These are phyloP conservation scores for Colletotrichum sp. DNA, from an alignment of 2,329 filamentous ascomycete species.

Conservation along the genomic window DNA sequence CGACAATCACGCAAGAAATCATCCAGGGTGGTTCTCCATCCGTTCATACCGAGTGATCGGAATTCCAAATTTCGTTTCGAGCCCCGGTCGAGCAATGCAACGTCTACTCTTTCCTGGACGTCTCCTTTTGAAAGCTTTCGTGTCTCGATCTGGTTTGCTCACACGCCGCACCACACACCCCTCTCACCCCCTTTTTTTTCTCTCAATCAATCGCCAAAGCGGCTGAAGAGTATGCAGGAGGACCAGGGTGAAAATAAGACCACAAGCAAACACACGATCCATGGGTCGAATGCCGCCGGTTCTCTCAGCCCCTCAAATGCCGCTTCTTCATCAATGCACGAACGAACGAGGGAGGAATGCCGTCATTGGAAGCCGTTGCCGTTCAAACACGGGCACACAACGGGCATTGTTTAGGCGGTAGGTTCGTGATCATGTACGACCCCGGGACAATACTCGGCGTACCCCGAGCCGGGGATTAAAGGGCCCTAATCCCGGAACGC, in stretches of 20 bases:
- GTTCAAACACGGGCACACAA: neutral
- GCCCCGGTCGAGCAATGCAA: neutral
- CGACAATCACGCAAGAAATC: slow-evolving; percentile 9
- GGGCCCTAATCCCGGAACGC: slow-evolving; percentile 2
- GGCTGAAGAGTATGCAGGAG: neutral
- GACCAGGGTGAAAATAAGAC: neutral
- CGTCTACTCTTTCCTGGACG: neutral
- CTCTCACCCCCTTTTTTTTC: neutral
- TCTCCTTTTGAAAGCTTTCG: neutral
- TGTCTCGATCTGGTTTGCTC: neutral
- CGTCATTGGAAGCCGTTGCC: neutral
- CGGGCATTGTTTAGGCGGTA: neutral
- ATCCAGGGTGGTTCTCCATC: slow-evolving; percentile 13
- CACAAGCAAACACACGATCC: neutral
- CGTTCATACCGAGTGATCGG: slow-evolving; percentile 17
- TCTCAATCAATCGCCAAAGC: neutral
- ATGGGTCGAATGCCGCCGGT: neutral
- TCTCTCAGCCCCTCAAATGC: neutral
- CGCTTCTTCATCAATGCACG: neutral
- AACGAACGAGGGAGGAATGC: neutral
- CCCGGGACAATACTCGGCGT: neutral
- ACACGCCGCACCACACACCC: neutral
- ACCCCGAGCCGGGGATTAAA: slow-evolving; percentile 2
- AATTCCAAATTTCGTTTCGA: slow-evolving; percentile 12
- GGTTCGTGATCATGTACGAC: neutral